Conservation (phyloP, 768 basidiomycete genomes). For the Agrocybe chaxingu region DNA sequence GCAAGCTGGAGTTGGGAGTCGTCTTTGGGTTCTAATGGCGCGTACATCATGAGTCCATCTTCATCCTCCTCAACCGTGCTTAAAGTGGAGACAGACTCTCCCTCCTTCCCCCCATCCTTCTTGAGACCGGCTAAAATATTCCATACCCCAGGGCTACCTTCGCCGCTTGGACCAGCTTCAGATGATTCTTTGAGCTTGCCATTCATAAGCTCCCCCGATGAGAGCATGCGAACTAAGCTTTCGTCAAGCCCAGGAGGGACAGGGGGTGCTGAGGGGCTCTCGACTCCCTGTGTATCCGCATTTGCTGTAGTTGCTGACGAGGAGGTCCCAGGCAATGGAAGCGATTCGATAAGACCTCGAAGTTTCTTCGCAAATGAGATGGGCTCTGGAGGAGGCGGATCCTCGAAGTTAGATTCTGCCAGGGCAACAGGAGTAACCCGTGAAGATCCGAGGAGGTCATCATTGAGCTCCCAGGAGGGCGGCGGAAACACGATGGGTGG, state of each 20-base stretch:
- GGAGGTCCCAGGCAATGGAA: slow-evolving; percentile 28
- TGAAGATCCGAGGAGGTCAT: slow-evolving; percentile 17
- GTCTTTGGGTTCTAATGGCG: slow-evolving; percentile 60
- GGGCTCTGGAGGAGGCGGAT: slow-evolving; percentile 25
- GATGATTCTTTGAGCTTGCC: slow-evolving; percentile 22
- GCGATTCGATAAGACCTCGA: slow-evolving; percentile 31
- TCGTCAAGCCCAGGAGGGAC: slow-evolving; percentile 43
- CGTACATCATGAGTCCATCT: slow-evolving; percentile 72
- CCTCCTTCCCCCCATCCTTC: slow-evolving; percentile 16
- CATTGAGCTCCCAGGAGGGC: slow-evolving; percentile 43
- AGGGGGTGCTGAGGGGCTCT: slow-evolving; percentile 28
- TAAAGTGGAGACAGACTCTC: slow-evolving; percentile 14
- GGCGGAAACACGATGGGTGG: slow-evolving; percentile 37
- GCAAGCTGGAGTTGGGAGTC: slow-evolving; percentile 70
- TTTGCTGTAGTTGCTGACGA: slow-evolving; percentile 12
- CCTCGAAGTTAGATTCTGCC: slow-evolving; percentile 18
- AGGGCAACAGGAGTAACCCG: slow-evolving; percentile 13
- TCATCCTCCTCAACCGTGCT: slow-evolving; percentile 38
- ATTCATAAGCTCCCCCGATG: slow-evolving; percentile 64
- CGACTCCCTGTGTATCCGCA: slow-evolving; percentile 17
- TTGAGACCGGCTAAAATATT: slow-evolving; percentile 51
- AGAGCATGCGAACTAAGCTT: slow-evolving; percentile 46
- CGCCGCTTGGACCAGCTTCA: slow-evolving; percentile 7
- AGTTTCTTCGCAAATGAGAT: slow-evolving; percentile 34
- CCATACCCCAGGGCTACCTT: slow-evolving; percentile 50